phyloP scores from a whole-genome alignment of 306 rosid genomes.

The Quercus dentata region DNA sequence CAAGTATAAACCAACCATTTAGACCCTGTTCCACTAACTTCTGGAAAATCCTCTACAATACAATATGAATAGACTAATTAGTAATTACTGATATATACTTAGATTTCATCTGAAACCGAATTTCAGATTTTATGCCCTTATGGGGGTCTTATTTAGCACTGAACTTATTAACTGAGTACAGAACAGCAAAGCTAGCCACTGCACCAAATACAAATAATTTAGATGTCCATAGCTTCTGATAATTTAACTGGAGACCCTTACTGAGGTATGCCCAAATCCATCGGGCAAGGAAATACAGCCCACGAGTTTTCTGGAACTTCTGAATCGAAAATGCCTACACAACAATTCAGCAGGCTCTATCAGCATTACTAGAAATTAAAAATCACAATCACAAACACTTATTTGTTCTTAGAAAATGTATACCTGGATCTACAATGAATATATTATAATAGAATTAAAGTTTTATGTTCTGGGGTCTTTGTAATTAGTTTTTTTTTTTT shows the following conservation, averaged over 20 bases:
- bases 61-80: not conserved
- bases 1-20: not conserved
- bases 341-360: constrained; percentile 32
- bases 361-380: constrained; percentile 18
- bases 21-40: not conserved
- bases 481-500: not conserved
- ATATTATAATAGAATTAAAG: constrained; percentile 1
- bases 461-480: not conserved
- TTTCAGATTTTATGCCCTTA: not conserved
- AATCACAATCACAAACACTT: constrained; percentile 19
- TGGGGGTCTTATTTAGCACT: constrained; percentile 13
- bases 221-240: constrained; percentile 25
- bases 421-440: not conserved
- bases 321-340: constrained; percentile 60
- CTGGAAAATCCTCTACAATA: not conserved
- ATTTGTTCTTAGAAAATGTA: constrained; percentile 3
- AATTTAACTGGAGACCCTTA: constrained; percentile 3
- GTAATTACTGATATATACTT: not conserved
- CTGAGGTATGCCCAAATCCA: constrained; percentile 51
- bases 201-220: constrained; percentile 36
- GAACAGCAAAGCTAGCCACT: constrained; percentile 48
- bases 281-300: constrained; percentile 51
- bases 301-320: constrained; percentile 57
- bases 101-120: not conserved
- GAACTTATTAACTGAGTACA: constrained; percentile 38